Conservation (phyloP, 495 filamentous ascomycete species). For the Parathielavia appendiculata region DNA sequence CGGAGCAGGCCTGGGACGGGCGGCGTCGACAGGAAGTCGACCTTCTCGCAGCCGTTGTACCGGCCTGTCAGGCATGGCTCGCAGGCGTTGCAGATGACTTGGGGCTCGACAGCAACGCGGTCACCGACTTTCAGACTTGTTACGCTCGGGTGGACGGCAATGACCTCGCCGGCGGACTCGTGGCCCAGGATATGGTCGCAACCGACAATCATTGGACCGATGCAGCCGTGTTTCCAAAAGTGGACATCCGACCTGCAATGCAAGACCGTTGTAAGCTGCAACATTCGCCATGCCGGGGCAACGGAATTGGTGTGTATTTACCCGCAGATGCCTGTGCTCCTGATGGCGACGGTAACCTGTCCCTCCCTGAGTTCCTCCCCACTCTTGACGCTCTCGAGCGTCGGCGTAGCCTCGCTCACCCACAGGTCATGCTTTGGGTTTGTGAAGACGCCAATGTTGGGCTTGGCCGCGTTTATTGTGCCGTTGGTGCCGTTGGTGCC, state of each 20-base stretch:
- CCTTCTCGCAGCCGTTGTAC: slow-evolving; percentile 86
- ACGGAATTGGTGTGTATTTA: slow-evolving; percentile 34
- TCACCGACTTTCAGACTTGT: slow-evolving; percentile 71
- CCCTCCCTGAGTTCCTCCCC: slow-evolving; percentile 67
- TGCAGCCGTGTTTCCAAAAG: slow-evolving; percentile 92
- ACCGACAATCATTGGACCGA: slow-evolving; percentile 88
- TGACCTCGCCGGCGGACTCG: slow-evolving; percentile 79
- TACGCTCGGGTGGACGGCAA: slow-evolving; percentile 76
- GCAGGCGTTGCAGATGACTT: slow-evolving; percentile 82
- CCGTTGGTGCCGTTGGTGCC: slow-evolving; percentile 5
- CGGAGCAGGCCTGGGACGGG: slow-evolving; percentile 83
- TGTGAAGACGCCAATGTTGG: slow-evolving; percentile 93
- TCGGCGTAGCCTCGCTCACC: slow-evolving; percentile 72
- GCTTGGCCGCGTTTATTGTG: slow-evolving; percentile 47
- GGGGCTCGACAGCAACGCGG: slow-evolving; percentile 86
- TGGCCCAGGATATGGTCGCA: slow-evolving; percentile 87
- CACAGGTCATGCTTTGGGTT: slow-evolving; percentile 89
- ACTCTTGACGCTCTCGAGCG: slow-evolving; percentile 65
- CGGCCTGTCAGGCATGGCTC: slow-evolving; percentile 84
- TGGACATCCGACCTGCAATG: slow-evolving; percentile 77
- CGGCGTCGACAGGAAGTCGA: slow-evolving; percentile 82
- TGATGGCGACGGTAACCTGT: slow-evolving; percentile 76
- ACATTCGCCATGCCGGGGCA: too few species aligned
- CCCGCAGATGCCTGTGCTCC: slow-evolving; percentile 93
- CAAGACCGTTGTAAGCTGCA: slow-evolving; percentile 13